Evolutionary conservation across 257 asterid species (phyloP), one percentile per base, ranked within the genome.

Genomic region (Nicotiana undulata): DNA sequence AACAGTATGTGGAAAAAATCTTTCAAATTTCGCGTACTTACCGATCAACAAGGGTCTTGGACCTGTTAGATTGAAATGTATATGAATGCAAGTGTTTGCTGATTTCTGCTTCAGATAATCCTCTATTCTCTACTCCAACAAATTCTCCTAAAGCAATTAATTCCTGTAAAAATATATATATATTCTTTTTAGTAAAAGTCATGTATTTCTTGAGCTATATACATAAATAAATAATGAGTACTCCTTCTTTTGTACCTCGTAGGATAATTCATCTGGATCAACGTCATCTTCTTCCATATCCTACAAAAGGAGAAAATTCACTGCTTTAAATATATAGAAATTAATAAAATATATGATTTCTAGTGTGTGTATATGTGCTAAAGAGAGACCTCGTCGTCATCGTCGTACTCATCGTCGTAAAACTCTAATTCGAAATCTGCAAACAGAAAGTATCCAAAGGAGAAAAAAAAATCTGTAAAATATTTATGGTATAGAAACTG

Each of bases 121-220:
- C 95, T 82, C 77, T 86, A 85, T 83, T 91, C 86, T 91, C 95
- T 77, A 87, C 89, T 66, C 95, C 95, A 59, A 91, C 92, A 82
- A 72, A 88, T 80, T 91, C 95, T 61, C 95, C 95, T 28, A 91
- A 84, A n/a, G 92, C 95, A 63, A 91, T 81, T 82, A 91, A 83
- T 76, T 91, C 95, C 95, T 91, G 83, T 55, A 7, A 79, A 9
- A 56, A 80, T 7, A 77, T 29, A 13, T 56, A 55, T 55, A 9
- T n/a, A n/a, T n/a, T n/a, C 13, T 31, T 13, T 29, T 18, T 18
- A 55, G 13, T 16, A 51, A 53, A 52, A 29, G 12, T 9, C 66
- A 22, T 56, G 31, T 77, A 52, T n/a, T 67, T 56, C 1, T 51
- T 75, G 44, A 51, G 29, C 9, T 55, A 76, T 55, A 76, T 18